Base-by-base conservation (phyloP, 2,329 filamentous ascomycete genomes). In the Diplodia sapinea region DNA sequence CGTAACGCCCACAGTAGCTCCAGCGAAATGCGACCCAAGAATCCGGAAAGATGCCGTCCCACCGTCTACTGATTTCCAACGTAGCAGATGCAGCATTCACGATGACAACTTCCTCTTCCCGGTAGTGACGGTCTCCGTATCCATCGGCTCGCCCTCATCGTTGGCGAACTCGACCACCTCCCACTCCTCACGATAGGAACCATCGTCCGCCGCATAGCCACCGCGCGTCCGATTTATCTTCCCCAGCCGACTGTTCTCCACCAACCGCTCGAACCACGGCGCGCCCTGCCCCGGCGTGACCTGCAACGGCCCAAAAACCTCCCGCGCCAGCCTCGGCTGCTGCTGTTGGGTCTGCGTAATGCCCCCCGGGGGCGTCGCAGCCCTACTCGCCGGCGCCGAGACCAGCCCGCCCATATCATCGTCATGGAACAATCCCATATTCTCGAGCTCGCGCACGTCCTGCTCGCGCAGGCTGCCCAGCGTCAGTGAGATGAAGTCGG, bases 241-340 rank as follows among this genome's bases (percentile, higher is more conserved):
- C 1, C 91, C 91, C 51, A 96, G 80, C 49, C 84, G 84, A 71
- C 91, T 94, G 65, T 92, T 89, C 73, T 91, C 86, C 2, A 96
- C 86, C 83, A 96, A 85, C 70, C 87, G 87, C 72, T 96, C 92
- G 72, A 96, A 94, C 92, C 93, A 97, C 0, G 93, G 91, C 33
- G 94, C 85, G 2, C 90, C 89, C n/a, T 79, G 78, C 2, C 79
- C 66, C 29, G 70, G 72, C 40, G 78, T 72, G 40, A 52, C 73
- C 70, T 68, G 69, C 33, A 72, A 71, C 57, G 66, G 66, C 29
- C 51, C 66, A 63, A 68, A 68, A 11, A 56, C 23, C 23, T 50
- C 54, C 11, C 64, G 50, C 15, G 29, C 12, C 31, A 63, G n/a
- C 11, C 29, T 26, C 47, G 59, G 29, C 17, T 38, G 29, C 43